Percentiles rank a stretch among this genome's conserved stretches.
phyloP scores from a whole-genome alignment of 2,329 filamentous ascomycete genomes.

The Neofusicoccum laricinum region DNA sequence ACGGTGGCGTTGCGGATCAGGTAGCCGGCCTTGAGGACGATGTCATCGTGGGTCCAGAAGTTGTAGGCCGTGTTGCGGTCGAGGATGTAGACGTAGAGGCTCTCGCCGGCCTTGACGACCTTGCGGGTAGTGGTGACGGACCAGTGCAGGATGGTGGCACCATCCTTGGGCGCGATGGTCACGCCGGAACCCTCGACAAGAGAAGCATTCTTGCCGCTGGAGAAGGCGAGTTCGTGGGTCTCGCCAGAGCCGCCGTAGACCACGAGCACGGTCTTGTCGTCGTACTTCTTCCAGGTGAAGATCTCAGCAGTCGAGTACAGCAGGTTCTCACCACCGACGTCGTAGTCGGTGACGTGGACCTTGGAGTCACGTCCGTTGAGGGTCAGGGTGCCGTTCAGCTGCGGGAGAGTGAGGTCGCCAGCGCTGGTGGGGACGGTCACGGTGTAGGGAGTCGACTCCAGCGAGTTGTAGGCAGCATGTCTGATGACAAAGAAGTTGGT shows the following conservation, averaged over 20 bases:
- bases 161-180: slow-evolving; percentile 37
- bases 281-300: slow-evolving; percentile 63
- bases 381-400: slow-evolving; percentile 55
- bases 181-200: slow-evolving; percentile 42
- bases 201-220: slow-evolving; percentile 31
- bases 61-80: slow-evolving; percentile 36
- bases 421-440: slow-evolving; percentile 63
- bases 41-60: slow-evolving; percentile 30
- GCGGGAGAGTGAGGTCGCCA: slow-evolving; percentile 55
- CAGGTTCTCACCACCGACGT: slow-evolving; percentile 57
- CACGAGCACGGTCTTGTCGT: slow-evolving; percentile 57
- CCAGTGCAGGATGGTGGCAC: slow-evolving; percentile 53
- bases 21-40: slow-evolving; percentile 64
- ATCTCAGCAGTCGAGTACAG: slow-evolving; percentile 70
- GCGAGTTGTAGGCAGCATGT: slow-evolving; percentile 63
- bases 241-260: slow-evolving; percentile 64
- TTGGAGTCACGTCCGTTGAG: slow-evolving; percentile 64
- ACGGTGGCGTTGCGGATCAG: slow-evolving; percentile 61
- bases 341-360: slow-evolving; percentile 66
- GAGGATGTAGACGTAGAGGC: slow-evolving; percentile 56
- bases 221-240: slow-evolving; percentile 60
- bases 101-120: slow-evolving; percentile 49
- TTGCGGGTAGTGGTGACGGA: slow-evolving; percentile 52
- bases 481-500: slow-evolving; percentile 65
- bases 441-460: slow-evolving; percentile 58